Percentiles rank a stretch among this genome's conserved stretches.
Conservation (phyloP, 352 stramenopile species). For the Albugo candida region DNA sequence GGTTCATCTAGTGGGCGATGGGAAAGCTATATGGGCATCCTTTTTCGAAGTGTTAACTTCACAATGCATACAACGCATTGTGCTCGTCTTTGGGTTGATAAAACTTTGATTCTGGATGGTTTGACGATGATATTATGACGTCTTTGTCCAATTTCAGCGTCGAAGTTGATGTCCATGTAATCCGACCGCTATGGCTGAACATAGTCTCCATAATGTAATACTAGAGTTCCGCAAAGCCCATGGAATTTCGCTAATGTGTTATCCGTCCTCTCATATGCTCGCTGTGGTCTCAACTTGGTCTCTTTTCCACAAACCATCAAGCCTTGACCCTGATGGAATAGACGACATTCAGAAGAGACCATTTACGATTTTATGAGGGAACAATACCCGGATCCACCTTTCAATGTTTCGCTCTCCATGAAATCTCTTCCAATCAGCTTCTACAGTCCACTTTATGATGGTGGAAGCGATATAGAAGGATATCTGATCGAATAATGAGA, state of each 20-base stretch:
- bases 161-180: slow-evolving; percentile 27
- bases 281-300: slow-evolving; percentile 64
- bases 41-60: slow-evolving; percentile 81
- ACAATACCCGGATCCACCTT: slow-evolving; percentile 35
- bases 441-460: slow-evolving; percentile 54
- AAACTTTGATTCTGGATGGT: slow-evolving; percentile 43
- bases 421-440: slow-evolving; percentile 75
- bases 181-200: slow-evolving; percentile 36
- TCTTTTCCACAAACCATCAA: slow-evolving; percentile 60
- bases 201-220: slow-evolving; percentile 66
- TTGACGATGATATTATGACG: slow-evolving; percentile 24
- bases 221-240: slow-evolving; percentile 88
- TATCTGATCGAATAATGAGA: slow-evolving; percentile 82
- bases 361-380: slow-evolving; percentile 25
- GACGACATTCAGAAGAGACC: slow-evolving; percentile 49
- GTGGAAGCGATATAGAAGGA: slow-evolving; percentile 54
- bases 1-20: slow-evolving; percentile 91
- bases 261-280: slow-evolving; percentile 77
- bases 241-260: no score
- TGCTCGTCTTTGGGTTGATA: slow-evolving; percentile 71
- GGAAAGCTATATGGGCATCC: slow-evolving; percentile 82
- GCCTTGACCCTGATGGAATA: no score
- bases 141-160: slow-evolving; percentile 24
- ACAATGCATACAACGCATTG: slow-evolving; percentile 77
- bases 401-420: slow-evolving; percentile 20